Conservation (phyloP, 2,329 filamentous ascomycete species). For the Plenodomus tracheiphilus region DNA sequence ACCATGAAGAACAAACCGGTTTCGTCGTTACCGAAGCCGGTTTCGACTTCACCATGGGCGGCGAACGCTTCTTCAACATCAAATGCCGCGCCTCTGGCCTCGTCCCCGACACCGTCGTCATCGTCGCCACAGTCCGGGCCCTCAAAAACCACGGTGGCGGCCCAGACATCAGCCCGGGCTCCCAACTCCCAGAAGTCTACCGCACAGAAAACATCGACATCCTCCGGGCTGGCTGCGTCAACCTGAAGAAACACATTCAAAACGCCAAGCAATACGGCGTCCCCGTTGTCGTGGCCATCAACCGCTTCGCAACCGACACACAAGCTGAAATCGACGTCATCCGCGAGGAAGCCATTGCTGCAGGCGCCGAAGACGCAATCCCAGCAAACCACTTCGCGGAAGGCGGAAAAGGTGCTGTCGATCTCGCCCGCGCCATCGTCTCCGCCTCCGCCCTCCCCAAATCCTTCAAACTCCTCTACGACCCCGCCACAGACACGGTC, state of each 20-base stretch:
- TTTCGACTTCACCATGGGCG: slow-evolving; percentile 99
- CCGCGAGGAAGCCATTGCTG: slow-evolving; percentile 85
- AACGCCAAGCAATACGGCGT: slow-evolving; percentile 90
- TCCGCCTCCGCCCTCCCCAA: slow-evolving; percentile 78
- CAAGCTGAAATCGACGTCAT: slow-evolving; percentile 88
- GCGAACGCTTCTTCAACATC: slow-evolving; percentile 99
- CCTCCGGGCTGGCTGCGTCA: slow-evolving; percentile 86
- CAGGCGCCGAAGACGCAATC: slow-evolving; percentile 92
- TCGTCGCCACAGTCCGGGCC: slow-evolving; percentile 93
- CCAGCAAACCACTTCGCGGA: slow-evolving; percentile 96
- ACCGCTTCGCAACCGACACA: slow-evolving; percentile 93
- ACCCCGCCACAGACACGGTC: slow-evolving; percentile 68
- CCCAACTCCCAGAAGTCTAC: slow-evolving; percentile 83
- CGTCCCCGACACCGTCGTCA: slow-evolving; percentile 87
- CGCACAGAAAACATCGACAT: slow-evolving; percentile 91
- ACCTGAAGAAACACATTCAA: slow-evolving; percentile 90
- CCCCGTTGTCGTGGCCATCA: slow-evolving; percentile 95
- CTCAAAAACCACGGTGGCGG: slow-evolving; percentile 97
- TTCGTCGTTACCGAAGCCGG: slow-evolving; percentile 97
- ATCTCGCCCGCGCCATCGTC: slow-evolving; percentile 86
- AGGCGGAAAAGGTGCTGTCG: slow-evolving; percentile 85
- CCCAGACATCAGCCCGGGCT: slow-evolving; percentile 88
- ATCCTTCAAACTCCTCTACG: slow-evolving; percentile 85
- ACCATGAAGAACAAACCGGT: slow-evolving; percentile 78
- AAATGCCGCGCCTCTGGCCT: slow-evolving; percentile 96